Evolutionary conservation across 306 rosid species (phyloP).

Genomic region (Crotalaria pallida): DNA sequence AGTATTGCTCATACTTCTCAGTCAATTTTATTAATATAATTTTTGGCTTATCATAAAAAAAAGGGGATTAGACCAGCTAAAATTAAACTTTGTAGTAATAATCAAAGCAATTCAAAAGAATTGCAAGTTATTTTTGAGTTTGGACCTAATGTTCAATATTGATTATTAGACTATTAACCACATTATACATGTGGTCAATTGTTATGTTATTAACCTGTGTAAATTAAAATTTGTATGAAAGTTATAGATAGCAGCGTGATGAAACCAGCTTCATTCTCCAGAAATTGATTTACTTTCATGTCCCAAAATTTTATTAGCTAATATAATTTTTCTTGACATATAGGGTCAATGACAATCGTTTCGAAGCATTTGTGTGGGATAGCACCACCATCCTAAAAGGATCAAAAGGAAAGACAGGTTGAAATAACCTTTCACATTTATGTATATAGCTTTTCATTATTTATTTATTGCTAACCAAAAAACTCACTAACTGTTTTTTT

Average conservation of each 20-base stretch:
- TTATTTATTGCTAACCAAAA: background rate
- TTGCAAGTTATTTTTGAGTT: too few species aligned
- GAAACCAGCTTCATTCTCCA: background rate
- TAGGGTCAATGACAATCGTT: conserved; percentile 20
- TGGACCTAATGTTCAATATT: too few species aligned
- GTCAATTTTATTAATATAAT: too few species aligned
- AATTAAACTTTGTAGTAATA: too few species aligned
- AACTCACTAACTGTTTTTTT: background rate
- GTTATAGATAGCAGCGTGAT: too few species aligned
- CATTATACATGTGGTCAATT: background rate
- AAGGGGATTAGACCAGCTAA: too few species aligned
- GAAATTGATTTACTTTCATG: background rate
- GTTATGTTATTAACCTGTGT: background rate
- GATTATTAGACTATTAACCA: background rate
- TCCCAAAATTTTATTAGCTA: background rate
- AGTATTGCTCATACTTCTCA: too few species aligned
- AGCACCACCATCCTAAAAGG: background rate
- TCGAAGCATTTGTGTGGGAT: conserved; percentile 40
- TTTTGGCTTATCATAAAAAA: too few species aligned
- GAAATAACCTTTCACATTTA: background rate
- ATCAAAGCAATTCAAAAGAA: too few species aligned
- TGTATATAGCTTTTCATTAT: background rate
- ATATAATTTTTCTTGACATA: background rate
- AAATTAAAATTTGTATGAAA: background rate
- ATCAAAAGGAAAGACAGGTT: conserved; percentile 19